A percentile compares a stretch with the other conserved stretches of the same genome.
Evolutionary conservation across 148 eudicot species (phyloP).

Genomic region (Cornus suecica): DNA sequence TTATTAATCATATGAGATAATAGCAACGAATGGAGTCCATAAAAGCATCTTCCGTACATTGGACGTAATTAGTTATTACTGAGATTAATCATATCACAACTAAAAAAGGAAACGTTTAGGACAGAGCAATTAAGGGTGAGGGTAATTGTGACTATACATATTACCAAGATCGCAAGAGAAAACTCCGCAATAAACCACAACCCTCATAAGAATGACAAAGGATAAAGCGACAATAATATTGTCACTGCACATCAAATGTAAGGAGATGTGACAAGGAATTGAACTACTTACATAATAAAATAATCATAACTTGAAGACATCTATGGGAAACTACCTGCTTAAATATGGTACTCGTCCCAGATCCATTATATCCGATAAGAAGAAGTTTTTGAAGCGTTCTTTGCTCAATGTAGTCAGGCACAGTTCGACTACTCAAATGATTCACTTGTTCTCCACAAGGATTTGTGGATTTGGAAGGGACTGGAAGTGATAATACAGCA

Average conservation of each 20-base stretch:
- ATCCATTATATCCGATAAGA: slow-evolving; percentile 73
- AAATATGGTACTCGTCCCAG: slow-evolving; percentile 94
- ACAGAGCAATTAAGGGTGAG: background rate
- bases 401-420: slow-evolving; percentile 71
- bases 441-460: slow-evolving; percentile 55
- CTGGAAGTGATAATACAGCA: slow-evolving; percentile 88
- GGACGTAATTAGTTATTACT: background rate
- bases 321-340: slow-evolving; percentile 63
- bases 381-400: slow-evolving; percentile 74
- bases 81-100: background rate
- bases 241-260: background rate
- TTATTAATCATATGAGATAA: too few species aligned
- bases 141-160: background rate
- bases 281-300: background rate
- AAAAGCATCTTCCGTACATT: background rate
- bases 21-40: background rate
- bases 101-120: background rate
- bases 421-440: slow-evolving; percentile 39
- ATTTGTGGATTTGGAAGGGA: slow-evolving; percentile 67
- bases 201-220: background rate
- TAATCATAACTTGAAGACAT: background rate
- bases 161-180: background rate
- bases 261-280: background rate
- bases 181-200: slow-evolving; percentile 1
- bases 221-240: background rate